Percentiles rank a stretch among this genome's conserved stretches.
These are phyloP conservation scores for Xylariomycetidae sp. DNA, from an alignment of 2,329 filamentous ascomycete species.

Conservation along the genomic window DNA sequence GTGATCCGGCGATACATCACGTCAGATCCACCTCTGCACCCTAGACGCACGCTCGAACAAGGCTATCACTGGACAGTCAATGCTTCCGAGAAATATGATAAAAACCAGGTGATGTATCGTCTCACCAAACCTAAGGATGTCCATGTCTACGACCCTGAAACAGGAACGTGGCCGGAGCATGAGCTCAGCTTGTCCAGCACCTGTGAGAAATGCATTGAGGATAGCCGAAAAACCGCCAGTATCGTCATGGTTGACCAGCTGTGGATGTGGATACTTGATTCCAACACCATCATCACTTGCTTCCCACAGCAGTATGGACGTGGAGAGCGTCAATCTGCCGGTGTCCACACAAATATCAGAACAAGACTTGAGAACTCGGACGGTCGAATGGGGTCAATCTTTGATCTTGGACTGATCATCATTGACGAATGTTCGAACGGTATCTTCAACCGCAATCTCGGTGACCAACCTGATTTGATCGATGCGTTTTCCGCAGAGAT, in stretches of 20 bases:
- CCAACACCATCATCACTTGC: constrained; percentile 31
- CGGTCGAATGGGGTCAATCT: constrained; percentile 2
- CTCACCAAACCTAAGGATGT: constrained; percentile 23
- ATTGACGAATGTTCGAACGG: constrained; percentile 32
- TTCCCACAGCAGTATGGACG: constrained; percentile 34
- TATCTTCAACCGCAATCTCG: constrained; percentile 28
- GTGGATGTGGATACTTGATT: constrained; percentile 15
- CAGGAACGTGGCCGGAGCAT: not conserved
- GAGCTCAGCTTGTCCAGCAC: not conserved
- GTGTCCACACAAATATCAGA: too few relatives aligned
- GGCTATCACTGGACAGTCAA: constrained; percentile 37
- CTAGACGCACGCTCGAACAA: constrained; percentile 42
- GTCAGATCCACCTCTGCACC: constrained; percentile 32
- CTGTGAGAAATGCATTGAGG: not conserved
- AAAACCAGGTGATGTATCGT: constrained; percentile 39
- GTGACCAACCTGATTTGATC: constrained; percentile 26
- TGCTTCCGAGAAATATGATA: constrained; percentile 34
- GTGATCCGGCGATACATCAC: constrained; percentile 29
- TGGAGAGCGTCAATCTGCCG: constrained; percentile 32
- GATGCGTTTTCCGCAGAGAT: constrained; percentile 28
- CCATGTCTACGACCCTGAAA: not conserved
- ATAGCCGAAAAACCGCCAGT: not conserved
- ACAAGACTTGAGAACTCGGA: too few relatives aligned
- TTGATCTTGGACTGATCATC: constrained; percentile 25
- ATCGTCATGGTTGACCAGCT: constrained; percentile 16